Base-by-base conservation (phyloP, 1,139 yeast species). In the Meyerozyma sp. region DNA sequence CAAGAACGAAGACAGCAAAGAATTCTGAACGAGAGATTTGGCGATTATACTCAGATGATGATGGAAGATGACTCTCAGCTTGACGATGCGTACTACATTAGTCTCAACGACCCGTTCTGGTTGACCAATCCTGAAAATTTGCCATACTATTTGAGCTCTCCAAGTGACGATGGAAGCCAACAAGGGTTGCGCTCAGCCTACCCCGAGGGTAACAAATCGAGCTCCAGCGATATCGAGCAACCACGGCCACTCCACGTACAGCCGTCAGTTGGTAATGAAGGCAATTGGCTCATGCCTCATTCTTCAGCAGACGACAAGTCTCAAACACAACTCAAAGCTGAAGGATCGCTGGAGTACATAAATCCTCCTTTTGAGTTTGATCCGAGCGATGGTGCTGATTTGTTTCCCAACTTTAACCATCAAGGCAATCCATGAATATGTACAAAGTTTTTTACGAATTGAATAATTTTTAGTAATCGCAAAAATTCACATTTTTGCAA, bases 91-190 rank as follows among this genome's bases (percentile, higher is more conserved):
- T 55, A 54, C 23, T 65, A 66, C 6, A 63, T 67, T 48, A 65
- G 68, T 41, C 53, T 68, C 39, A 60, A 58, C 42, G 77, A 71
- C 51, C 76, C 76, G 8, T 70, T 69, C 45, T 71, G 76, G 77
- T 58, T 68, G 40, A 63, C 73, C 2, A 66, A 65, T 43, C 73
- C 74, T 0, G 74, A 68, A 40, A 68, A 67, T 45, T 50, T 68
- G 28, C 74, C 75, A 1, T 67, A 63, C 45, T 68, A 65, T 43
- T 52, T 69, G 29, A 64, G 67, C 35, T 64, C 70, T 2, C 73
- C 73, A 1, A 61, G 64, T 42, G 70, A 66, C 36, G 69, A 62
- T 20, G 56, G 47, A 9, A 2, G 13, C 2, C 26, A 11, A 11
- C 37, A 34, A 13, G 26, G 25, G 4, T 34, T 21, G n/a, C 11